Conservation (phyloP, 1,284 basidiomycete species). For the Irpex rosettiformis region DNA sequence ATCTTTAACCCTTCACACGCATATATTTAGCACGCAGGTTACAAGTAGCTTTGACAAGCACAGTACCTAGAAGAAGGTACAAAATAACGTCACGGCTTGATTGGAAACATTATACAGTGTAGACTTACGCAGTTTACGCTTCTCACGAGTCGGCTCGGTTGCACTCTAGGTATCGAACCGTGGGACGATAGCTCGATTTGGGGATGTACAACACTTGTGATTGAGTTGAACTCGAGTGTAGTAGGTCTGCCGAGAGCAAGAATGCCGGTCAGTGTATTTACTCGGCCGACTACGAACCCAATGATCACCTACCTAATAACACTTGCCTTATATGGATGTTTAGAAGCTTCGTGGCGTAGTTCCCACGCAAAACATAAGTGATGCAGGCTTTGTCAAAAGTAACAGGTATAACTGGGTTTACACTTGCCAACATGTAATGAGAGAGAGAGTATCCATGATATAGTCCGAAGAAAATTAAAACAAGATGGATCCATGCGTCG, state of each 20-base stretch:
- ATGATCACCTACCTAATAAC: background rate
- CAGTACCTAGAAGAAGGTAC: background rate
- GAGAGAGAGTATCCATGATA: background rate
- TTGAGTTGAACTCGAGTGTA: background rate
- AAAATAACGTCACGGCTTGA: background rate
- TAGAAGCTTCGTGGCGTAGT: background rate
- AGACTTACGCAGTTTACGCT: background rate
- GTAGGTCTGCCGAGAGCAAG: too few species aligned
- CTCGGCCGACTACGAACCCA: too few species aligned
- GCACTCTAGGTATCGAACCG: background rate
- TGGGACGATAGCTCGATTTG: background rate
- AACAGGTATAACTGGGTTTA: background rate
- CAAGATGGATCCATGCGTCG: background rate
- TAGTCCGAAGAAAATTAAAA: background rate
- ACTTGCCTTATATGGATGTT: background rate
- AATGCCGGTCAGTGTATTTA: too few species aligned
- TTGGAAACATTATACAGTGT: background rate
- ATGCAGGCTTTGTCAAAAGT: background rate
- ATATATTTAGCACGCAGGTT: background rate
- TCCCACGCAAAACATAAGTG: background rate
- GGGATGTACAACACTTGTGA: background rate
- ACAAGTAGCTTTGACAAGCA: background rate
- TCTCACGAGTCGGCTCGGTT: background rate
- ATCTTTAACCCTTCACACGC: background rate
- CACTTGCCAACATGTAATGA: background rate